Conservation (phyloP, 805 yeast species). For the Saccharomycopsis amapae region DNA sequence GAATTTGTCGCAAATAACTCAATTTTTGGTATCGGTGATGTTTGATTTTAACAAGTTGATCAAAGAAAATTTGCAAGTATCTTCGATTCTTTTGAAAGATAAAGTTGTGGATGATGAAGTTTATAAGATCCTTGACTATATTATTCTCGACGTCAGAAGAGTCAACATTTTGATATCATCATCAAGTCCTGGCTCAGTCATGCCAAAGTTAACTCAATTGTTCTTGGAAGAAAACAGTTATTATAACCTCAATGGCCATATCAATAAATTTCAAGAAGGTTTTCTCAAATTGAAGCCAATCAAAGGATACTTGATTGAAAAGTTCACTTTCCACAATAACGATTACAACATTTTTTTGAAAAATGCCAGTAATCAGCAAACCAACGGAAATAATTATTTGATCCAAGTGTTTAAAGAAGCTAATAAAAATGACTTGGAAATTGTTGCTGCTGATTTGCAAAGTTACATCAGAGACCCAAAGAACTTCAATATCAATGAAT, state of each 20-base stretch:
- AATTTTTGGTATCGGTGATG: neutral
- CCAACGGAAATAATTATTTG: neutral
- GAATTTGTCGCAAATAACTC: neutral
- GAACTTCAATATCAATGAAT: slow-evolving; percentile 9
- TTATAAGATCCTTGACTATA: slow-evolving; percentile 5
- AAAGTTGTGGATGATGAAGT: slow-evolving; percentile 5
- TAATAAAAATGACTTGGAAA: neutral
- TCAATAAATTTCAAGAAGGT: neutral
- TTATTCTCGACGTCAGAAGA: slow-evolving; percentile 1
- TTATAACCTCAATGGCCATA: slow-evolving; percentile 1
- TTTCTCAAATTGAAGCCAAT: slow-evolving; percentile 12
- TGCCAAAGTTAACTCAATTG: too few relatives aligned
- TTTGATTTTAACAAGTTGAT: slow-evolving; percentile 10
- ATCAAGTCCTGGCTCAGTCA: neutral
- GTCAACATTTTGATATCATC: neutral
- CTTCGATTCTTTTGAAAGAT: slow-evolving; percentile 3
- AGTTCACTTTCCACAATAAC: slow-evolving; percentile 6
- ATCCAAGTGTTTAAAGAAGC: neutral
- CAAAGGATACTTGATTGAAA: slow-evolving; percentile 18
- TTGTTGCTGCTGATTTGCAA: neutral
- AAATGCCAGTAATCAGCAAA: neutral
- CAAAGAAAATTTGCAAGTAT: slow-evolving; percentile 1
- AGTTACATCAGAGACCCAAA: slow-evolving; percentile 1
- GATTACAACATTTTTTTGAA: neutral
- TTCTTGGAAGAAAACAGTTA: too few relatives aligned